A percentile compares a stretch with the other conserved stretches of the same genome.
Evolutionary conservation across 306 rosid genomes (phyloP).

Genomic region (Sechiopsis laciniata): DNA sequence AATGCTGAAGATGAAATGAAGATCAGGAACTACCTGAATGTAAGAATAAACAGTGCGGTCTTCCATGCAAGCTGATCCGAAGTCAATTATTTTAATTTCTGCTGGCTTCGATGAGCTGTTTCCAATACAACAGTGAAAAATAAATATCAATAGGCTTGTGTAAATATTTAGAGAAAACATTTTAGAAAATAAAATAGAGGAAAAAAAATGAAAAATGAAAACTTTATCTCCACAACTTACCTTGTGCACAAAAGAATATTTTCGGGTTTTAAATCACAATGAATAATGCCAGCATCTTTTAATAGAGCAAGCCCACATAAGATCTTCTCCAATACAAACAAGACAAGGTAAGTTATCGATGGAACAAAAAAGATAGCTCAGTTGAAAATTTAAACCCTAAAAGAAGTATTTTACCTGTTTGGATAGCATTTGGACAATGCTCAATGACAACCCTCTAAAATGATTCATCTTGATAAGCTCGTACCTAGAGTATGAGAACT

Average conservation of each 20-base stretch:
- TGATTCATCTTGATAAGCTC: conserved; percentile 97
- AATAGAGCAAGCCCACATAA: conserved; percentile 74
- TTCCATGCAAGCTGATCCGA: conserved; percentile 99
- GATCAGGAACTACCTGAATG: conserved; percentile 64
- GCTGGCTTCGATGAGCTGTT: conserved; percentile 68
- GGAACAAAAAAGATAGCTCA: conserved; percentile 13
- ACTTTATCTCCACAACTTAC: conserved; percentile 39
- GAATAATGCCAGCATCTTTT: conserved; percentile 96
- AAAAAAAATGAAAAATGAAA: not conserved
- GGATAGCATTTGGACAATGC: conserved; percentile 88
- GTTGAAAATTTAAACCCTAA: conserved; percentile 18
- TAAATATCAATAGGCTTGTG: not conserved
- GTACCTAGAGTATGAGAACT: conserved; percentile 48
- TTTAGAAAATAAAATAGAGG: not conserved
- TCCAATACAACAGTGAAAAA: conserved; percentile 29
- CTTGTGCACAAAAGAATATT: conserved; percentile 88
- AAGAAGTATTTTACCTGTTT: conserved; percentile 62
- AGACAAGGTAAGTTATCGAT: conserved; percentile 20
- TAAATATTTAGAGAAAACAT: not conserved
- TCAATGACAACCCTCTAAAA: conserved; percentile 88
- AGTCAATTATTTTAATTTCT: conserved; percentile 90
- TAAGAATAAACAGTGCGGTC: conserved; percentile 98
- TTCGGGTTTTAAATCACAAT: conserved; percentile 99
- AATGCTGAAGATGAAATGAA: conserved; percentile 21
- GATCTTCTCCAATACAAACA: conserved; percentile 46